These are phyloP conservation scores for Pigoraptor vietnamica DNA, from an alignment of 78 protist species.

Conservation along the genomic window DNA sequence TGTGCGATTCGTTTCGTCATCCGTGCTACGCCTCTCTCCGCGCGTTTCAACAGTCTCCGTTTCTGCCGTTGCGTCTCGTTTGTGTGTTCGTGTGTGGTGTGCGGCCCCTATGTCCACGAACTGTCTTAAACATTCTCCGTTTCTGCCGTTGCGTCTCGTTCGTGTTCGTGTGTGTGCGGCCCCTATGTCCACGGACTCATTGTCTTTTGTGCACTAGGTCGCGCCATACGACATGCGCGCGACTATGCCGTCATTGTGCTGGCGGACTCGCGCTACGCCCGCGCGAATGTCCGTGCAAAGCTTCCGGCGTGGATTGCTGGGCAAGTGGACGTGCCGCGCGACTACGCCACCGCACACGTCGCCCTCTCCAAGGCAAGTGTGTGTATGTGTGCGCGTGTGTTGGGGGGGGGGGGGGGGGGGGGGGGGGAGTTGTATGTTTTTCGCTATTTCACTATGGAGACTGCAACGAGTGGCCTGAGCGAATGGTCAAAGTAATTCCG, in stretches of 20 bases:
- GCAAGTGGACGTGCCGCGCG: not conserved
- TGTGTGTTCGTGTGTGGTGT: not conserved
- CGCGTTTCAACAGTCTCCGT: not conserved
- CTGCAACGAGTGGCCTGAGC: too few relatives aligned
- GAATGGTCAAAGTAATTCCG: too few relatives aligned
- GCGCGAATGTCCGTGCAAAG: not conserved
- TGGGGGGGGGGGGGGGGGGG: too few relatives aligned
- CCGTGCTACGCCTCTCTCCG: not conserved
- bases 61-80: not conserved
- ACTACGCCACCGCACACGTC: not conserved
- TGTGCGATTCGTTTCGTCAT: not conserved
- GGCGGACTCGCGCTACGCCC: not conserved
- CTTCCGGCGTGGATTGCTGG: not conserved
- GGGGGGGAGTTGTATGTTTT: too few relatives aligned
- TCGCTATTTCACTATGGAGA: too few relatives aligned
- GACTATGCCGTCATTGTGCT: constrained; percentile 66
- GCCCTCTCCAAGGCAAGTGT: not conserved
- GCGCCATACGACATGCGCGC: constrained; percentile 66
- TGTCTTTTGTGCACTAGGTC: not conserved
- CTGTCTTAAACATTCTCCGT: not conserved
- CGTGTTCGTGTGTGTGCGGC: not conserved
- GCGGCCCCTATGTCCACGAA: too few relatives aligned
- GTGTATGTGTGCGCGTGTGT: too few relatives aligned
- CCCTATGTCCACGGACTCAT: not conserved
- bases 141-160: not conserved